Conservation (phyloP, 495 filamentous ascomycete genomes). For the Neohortaea acidophila region DNA sequence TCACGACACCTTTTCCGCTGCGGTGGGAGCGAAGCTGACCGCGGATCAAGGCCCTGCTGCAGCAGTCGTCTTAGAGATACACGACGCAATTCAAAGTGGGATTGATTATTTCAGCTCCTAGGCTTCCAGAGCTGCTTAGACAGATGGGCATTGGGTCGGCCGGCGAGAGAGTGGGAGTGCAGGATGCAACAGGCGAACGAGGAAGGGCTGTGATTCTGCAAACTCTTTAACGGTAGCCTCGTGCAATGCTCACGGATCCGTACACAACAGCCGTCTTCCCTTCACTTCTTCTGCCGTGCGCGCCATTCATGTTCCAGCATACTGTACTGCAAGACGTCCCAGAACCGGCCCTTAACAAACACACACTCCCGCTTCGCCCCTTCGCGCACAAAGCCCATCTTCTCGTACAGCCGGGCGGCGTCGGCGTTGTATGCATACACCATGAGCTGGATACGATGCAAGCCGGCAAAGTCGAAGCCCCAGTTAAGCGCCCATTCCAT, state of each 20-base stretch:
- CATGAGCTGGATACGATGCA: background rate
- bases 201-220: too few relatives aligned
- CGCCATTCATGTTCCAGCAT: background rate
- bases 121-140: too few relatives aligned
- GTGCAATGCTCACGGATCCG: too few relatives aligned
- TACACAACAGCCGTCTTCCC: too few relatives aligned
- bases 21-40: conserved; percentile 4
- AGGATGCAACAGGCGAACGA: too few relatives aligned
- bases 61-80: background rate
- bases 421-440: background rate
- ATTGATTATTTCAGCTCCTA: too few relatives aligned
- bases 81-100: conserved; percentile 1
- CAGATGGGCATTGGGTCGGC: too few relatives aligned
- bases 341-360: background rate
- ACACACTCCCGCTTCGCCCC: background rate
- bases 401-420: background rate
- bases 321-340: background rate
- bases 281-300: background rate
- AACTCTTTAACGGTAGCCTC: too few relatives aligned
- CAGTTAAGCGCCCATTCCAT: background rate
- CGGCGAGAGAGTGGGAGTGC: too few relatives aligned
- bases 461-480: background rate
- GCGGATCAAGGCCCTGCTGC: background rate
- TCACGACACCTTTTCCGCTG: conserved; percentile 2
- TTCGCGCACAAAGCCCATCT: background rate